Evolutionary conservation across 1,284 basidiomycete genomes (phyloP), one percentile per base, ranked within the genome.

Genomic region (Ustilago vetiveriae): DNA sequence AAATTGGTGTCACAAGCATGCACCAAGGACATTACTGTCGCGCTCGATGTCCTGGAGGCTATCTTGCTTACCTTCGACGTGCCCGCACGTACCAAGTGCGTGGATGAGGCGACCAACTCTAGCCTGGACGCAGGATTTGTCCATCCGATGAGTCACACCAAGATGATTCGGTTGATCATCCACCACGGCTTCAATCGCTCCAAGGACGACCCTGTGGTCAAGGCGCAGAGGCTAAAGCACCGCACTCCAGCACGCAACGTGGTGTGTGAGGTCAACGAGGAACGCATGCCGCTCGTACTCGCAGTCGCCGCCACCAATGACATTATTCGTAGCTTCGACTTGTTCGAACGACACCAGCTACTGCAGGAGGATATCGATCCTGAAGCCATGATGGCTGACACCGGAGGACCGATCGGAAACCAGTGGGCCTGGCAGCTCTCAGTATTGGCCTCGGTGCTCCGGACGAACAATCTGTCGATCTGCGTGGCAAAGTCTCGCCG

Each of bases 101-200:
- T 66, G 30, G 51, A 66, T 11, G 56, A 59, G 38, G 50, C 66
- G 9, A 55, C 54, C 14, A 56, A 32, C 11, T 47, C 56, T 5
- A 59, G 30, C 26, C 51, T 55, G n/a, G 60, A 64, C 38, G 60
- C 60, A 11, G 60, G 60, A 36, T 64, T 36, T 41, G 39, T 64
- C 21, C 60, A 64, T 46, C 60, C 60, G 1, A 64, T 69, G 53
- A 57, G 66, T 23, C 52, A 62, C 46, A 63, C 55, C 43, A 64
- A 59, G 44, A 59, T 64, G 55, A 52, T 55, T 26, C 59, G 60
- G 6, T 54, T 69, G 3, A 14, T 69, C 22, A 35, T 41, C 17
- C 50, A 69, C 17, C 66, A 69, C 45, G 60, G 60, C 35, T 55
- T 69, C 60, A 69, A 69, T 19, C 59, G 59, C 19, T 64, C 66